Base-by-base conservation (phyloP, 2,329 filamentous ascomycete species). In the Diaporthe australafricana region DNA sequence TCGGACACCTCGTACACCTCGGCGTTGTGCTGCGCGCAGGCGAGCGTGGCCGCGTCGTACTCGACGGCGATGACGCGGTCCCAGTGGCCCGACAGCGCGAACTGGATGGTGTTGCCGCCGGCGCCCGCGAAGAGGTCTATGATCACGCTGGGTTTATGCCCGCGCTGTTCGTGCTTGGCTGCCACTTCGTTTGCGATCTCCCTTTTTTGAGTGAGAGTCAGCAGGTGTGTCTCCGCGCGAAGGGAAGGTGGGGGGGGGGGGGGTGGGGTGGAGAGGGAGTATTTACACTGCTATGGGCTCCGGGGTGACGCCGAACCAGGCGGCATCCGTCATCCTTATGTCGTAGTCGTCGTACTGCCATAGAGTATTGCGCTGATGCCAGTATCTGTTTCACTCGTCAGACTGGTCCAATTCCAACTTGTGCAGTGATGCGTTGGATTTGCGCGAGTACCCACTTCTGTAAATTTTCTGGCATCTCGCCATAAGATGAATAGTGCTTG, bases 261-360 rank as follows among this genome's bases (percentile, higher is more conserved):
- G 40, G 16, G 32, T 27, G 16, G 5, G 22, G 12, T 17, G n/a
- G 42, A 12, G 27, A 12, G 16, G 11, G 42, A 5, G n/a, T 27
- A 83, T 87, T 77, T 85, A 96, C 94, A 88, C 91, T 73, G 96
- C 96, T 35, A 99, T 90, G 5, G 94, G 93, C 81, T 99, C 96
- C 17, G 96, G 95, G 0, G 97, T 99, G 9, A 98, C 95, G 70
- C 95, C 96, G 80, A 96, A 99, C 96, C 96, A 99, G 68, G 95
- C 93, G 83, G 96, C 92, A 80, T 97, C 92, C 0, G 97, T 99
- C 87, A 99, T 90, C 86, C 91, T 92, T 75, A 99, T 89, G 70
- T 95, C 96, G 72, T 95, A 88, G 80, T 98, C 92, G 80, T 98
- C 99, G 77, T 88, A 88, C 20, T 92, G 92, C 83, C 97, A 99